phyloP scores from a whole-genome alignment of 2,329 filamentous ascomycete genomes.

The Botrytis pseudocinerea region DNA sequence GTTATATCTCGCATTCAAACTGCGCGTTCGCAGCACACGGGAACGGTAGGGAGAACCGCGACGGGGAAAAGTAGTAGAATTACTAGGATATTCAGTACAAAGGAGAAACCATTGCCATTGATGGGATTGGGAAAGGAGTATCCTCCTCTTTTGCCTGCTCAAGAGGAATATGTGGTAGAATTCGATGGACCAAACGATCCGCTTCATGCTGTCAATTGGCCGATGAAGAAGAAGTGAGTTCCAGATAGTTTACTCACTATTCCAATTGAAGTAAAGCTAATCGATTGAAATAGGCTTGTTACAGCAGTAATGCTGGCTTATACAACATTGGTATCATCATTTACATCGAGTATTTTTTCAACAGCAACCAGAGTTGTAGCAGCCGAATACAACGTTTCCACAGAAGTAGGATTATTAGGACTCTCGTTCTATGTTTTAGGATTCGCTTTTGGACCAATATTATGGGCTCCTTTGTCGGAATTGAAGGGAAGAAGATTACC shows the following conservation, averaged over 20 bases:
- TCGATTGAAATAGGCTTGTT: conserved; percentile 48
- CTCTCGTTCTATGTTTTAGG: conserved; percentile 71
- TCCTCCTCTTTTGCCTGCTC: conserved; percentile 67
- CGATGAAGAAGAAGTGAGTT: conserved; percentile 69
- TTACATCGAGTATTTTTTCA: conserved; percentile 75
- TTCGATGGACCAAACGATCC: conserved; percentile 85
- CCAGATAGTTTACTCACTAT: conserved; percentile 27
- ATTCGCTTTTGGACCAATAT: conserved; percentile 68
- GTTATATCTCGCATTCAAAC: conserved; percentile 72
- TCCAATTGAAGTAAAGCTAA: conserved; percentile 40
- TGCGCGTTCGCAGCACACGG: conserved; percentile 66
- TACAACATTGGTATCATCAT: conserved; percentile 70
- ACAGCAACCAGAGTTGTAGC: conserved; percentile 61
- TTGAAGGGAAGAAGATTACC: conserved; percentile 66
- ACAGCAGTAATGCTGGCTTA: conserved; percentile 70
- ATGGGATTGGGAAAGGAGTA: conserved; percentile 76
- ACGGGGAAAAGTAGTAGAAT: conserved; percentile 47
- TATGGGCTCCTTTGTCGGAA: conserved; percentile 75
- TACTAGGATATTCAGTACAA: conserved; percentile 40
- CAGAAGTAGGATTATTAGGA: conserved; percentile 63
- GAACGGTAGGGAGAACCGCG: conserved; percentile 63
- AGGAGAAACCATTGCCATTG: conserved; percentile 58
- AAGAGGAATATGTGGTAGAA: conserved; percentile 78
- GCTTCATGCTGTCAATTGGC: conserved; percentile 86
- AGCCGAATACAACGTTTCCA: conserved; percentile 58